A percentile compares a stretch with the other conserved stretches of the same genome.
Conservation (phyloP, 2,329 filamentous ascomycete species). For the Juglanconis sp. region DNA sequence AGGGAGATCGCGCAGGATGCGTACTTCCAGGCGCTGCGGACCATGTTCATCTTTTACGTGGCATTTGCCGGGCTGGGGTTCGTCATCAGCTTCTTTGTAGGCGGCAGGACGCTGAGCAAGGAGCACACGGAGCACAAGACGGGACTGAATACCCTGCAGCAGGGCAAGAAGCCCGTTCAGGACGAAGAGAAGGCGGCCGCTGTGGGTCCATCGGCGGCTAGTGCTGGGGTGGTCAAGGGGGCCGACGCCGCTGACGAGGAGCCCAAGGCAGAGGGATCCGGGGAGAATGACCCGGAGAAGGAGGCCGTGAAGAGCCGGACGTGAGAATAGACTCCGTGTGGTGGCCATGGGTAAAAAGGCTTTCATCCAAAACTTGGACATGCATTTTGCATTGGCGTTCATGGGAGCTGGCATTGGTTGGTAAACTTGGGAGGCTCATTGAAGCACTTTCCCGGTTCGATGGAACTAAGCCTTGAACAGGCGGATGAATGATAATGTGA, state of each 20-base stretch:
- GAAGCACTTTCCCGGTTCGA: not conserved
- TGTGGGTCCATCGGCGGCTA: not conserved
- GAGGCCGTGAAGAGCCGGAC: not conserved
- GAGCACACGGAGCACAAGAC: conserved; percentile 58
- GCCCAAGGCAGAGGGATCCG: not conserved
- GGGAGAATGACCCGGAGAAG: not conserved
- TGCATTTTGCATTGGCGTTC: not conserved
- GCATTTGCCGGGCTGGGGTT: conserved; percentile 47
- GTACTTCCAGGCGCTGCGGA: conserved; percentile 48
- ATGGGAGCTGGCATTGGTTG: not conserved
- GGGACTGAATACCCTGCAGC: conserved; percentile 43
- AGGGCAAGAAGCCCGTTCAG: conserved; percentile 30
- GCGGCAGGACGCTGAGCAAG: conserved; percentile 49
- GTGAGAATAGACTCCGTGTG: not conserved
- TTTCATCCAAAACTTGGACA: not conserved
- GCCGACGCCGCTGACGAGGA: not conserved
- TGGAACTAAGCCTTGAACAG: not conserved
- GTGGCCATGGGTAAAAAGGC: not conserved
- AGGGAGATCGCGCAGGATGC: conserved; percentile 41
- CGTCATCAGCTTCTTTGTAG: conserved; percentile 44
- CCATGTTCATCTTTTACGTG: conserved; percentile 58
- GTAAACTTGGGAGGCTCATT: not conserved
- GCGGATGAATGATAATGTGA: not conserved
- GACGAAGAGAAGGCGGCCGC: conserved; percentile 21
- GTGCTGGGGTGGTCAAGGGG: not conserved